phyloP scores from a whole-genome alignment of 768 basidiomycete genomes.

The Xerocomus brunneocitrinus region DNA sequence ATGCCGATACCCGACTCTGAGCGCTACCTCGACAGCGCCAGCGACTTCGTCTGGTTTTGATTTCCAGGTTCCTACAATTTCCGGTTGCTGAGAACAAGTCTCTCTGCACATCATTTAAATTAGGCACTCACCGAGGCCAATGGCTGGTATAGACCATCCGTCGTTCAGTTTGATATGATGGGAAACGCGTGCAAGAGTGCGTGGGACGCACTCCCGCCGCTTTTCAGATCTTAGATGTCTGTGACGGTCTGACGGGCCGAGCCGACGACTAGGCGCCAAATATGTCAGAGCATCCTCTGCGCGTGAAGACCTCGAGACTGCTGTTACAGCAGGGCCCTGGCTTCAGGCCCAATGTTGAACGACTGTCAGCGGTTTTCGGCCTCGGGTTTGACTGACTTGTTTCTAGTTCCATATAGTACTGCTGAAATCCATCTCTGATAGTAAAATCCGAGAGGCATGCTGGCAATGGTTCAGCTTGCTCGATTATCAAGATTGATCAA shows the following conservation, averaged over 20 bases:
- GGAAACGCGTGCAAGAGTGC: neutral
- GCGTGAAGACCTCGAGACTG: neutral
- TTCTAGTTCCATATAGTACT: too few species aligned
- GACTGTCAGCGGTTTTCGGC: neutral
- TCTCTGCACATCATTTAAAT: neutral
- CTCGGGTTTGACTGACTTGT: too few species aligned
- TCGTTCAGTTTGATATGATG: slow-evolving; percentile 60
- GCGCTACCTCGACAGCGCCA: slow-evolving; percentile 65
- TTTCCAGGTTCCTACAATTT: slow-evolving; percentile 69
- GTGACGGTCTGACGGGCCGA: slow-evolving; percentile 19
- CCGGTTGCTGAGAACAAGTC: neutral
- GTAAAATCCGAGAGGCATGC: too few species aligned
- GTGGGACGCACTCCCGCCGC: neutral
- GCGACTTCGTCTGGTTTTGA: slow-evolving; percentile 68
- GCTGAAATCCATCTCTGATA: too few species aligned
- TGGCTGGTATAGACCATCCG: slow-evolving; percentile 48
- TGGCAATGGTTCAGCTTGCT: neutral
- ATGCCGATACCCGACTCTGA: slow-evolving; percentile 76
- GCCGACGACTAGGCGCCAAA: neutral
- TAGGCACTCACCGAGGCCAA: slow-evolving; percentile 50
- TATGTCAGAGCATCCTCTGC: neutral
- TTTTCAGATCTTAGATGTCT: neutral
- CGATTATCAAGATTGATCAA: too few species aligned
- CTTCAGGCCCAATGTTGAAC: neutral
- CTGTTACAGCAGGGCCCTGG: neutral